phyloP scores from a whole-genome alignment of 116 monocot genomes.

The Phalaenopsis hybrid region DNA sequence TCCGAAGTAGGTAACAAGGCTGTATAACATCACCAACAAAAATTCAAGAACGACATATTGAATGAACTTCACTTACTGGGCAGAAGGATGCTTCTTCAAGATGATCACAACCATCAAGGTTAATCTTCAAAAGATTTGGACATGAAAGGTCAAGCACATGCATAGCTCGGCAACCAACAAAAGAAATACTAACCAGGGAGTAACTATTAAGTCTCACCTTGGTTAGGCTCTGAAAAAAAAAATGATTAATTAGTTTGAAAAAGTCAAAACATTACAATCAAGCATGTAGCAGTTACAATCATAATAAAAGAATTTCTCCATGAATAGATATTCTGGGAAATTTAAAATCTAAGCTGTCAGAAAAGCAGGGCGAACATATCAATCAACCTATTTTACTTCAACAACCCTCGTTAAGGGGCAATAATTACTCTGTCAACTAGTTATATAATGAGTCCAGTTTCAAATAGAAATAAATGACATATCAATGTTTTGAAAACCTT shows the following conservation, averaged over 20 bases:
- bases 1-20: not conserved
- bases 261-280: not conserved
- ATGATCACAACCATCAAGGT: conserved; percentile 94
- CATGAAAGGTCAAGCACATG: conserved; percentile 65
- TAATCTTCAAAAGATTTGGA: conserved; percentile 65
- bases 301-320: not conserved
- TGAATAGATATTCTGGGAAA: not conserved
- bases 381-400: too few relatives aligned
- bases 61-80: conserved; percentile 54
- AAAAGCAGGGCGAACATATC: too few relatives aligned
- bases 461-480: too few relatives aligned
- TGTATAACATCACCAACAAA: not conserved
- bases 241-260: not conserved
- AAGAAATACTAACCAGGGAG: conserved; percentile 59
- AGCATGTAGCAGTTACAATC: not conserved
- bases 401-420: too few relatives aligned
- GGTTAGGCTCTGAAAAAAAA: conserved; percentile 64
- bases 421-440: too few relatives aligned
- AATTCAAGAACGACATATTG: not conserved
- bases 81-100: conserved; percentile 78
- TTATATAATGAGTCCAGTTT: too few relatives aligned
- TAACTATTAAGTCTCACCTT: conserved; percentile 49
- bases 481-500: too few relatives aligned
- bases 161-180: conserved; percentile 80
- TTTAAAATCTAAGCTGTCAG: not conserved